A percentile compares a stretch with the other conserved stretches of the same genome.
Evolutionary conservation across 306 rosid genomes (phyloP).

Genomic region (Biancaea sappan): DNA sequence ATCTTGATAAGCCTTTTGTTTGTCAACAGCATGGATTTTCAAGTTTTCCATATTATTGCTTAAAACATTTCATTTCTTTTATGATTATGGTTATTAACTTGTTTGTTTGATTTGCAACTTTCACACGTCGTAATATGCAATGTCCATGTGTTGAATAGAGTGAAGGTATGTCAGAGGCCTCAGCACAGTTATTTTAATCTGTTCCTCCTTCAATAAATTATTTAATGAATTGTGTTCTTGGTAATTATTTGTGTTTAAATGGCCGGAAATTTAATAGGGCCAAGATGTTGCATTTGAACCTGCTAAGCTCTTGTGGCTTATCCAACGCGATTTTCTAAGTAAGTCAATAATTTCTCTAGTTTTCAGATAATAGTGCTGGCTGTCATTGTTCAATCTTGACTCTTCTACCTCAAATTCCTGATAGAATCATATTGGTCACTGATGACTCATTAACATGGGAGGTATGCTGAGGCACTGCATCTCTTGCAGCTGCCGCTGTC

Average conservation of each 20-base stretch:
- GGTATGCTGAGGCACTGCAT: conserved; percentile 2
- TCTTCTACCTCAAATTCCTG: neutral
- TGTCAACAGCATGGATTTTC: conserved; percentile 18
- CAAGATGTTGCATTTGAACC: conserved; percentile 98
- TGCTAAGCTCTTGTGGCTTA: conserved; percentile 97
- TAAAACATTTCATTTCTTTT: neutral
- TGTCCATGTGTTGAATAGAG: conserved; percentile 55
- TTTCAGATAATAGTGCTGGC: conserved; percentile 11
- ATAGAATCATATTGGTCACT: conserved; percentile 8
- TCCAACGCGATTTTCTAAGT: conserved; percentile 98
- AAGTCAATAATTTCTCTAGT: conserved; percentile 42
- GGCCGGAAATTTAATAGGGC: conserved; percentile 60
- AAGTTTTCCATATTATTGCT: conserved; percentile 6
- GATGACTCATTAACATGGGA: conserved; percentile 5
- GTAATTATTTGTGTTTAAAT: conserved; percentile 30
- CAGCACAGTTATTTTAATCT: conserved; percentile 13
- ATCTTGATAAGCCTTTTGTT: conserved; percentile 25
- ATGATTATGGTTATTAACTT: conserved; percentile 44
- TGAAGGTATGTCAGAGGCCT: conserved; percentile 69
- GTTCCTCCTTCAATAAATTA: neutral
- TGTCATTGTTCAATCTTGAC: neutral
- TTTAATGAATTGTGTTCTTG: conserved; percentile 9
- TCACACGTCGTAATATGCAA: conserved; percentile 35
- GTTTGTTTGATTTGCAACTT: conserved; percentile 40
- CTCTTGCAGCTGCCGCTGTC: conserved; percentile 2